These are phyloP conservation scores for Emericellopsis atlantica DNA, from an alignment of 2,329 filamentous ascomycete species.

Conservation along the genomic window DNA sequence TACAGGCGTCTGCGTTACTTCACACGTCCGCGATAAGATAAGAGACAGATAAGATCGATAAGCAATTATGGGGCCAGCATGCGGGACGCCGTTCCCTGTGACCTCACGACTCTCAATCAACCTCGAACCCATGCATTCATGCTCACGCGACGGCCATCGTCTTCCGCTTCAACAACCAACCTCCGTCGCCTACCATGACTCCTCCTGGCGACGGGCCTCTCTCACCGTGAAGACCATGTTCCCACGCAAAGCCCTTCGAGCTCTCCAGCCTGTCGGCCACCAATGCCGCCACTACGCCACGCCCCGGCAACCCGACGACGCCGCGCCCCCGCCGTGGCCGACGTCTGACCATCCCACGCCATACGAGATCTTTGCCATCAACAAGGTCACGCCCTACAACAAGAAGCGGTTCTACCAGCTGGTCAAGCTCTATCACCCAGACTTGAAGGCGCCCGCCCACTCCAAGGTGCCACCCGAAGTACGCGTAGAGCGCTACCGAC, in stretches of 20 bases:
- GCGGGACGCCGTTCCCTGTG: too few species aligned
- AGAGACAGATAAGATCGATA: too few species aligned
- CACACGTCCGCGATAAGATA: too few species aligned
- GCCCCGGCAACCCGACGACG: not conserved
- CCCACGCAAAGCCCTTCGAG: too few species aligned
- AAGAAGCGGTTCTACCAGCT: constrained; percentile 81
- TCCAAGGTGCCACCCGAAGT: constrained; percentile 33
- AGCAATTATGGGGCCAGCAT: too few species aligned
- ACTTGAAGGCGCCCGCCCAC: constrained; percentile 21
- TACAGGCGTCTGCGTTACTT: too few species aligned
- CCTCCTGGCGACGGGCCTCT: not conserved
- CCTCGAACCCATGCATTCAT: not conserved
- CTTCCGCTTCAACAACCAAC: not conserved
- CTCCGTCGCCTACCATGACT: not conserved
- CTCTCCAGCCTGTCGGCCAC: too few species aligned
- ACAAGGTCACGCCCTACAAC: constrained; percentile 54
- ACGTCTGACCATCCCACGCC: constrained; percentile 51
- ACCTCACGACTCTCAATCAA: too few species aligned
- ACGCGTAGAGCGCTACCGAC: constrained; percentile 77
- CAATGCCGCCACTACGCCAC: not conserved
- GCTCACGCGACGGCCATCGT: not conserved
- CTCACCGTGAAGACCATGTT: too few species aligned
- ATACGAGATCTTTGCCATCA: constrained; percentile 69
- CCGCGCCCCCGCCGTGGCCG: constrained; percentile 29
- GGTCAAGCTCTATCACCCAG: constrained; percentile 93